phyloP scores from a whole-genome alignment of 2,329 filamentous ascomycete genomes.

The Aureobasidium sp. region DNA sequence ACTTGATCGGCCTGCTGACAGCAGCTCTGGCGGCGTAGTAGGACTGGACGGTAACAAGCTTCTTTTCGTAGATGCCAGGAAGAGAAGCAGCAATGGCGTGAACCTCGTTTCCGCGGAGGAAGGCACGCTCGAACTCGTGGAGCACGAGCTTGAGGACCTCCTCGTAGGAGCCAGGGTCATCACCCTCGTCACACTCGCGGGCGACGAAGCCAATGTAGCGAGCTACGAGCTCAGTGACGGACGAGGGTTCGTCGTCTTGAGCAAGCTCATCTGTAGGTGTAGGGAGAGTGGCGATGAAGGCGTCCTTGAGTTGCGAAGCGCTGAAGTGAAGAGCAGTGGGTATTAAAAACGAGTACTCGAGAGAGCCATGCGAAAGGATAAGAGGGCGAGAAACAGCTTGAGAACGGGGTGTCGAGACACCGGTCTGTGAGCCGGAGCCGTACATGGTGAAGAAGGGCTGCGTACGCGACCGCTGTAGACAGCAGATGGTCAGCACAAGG shows the following conservation, averaged over 20 bases:
- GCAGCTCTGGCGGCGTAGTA: slow-evolving; percentile 88
- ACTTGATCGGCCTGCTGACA: slow-evolving; percentile 76
- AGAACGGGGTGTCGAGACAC: slow-evolving; percentile 92
- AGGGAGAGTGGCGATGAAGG: slow-evolving; percentile 78
- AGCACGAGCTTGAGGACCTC: slow-evolving; percentile 88
- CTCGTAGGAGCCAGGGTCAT: slow-evolving; percentile 85
- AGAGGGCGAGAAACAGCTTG: slow-evolving; percentile 87
- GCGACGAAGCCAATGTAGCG: slow-evolving; percentile 90
- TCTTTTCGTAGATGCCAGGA: slow-evolving; percentile 88
- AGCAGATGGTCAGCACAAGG: slow-evolving; percentile 12
- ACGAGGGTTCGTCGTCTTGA: slow-evolving; percentile 98
- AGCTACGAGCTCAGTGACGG: slow-evolving; percentile 82
- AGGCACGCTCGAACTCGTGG: slow-evolving; percentile 93
- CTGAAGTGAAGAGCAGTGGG: slow-evolving; percentile 94
- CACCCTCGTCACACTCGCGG: slow-evolving; percentile 81
- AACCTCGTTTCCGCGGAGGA: slow-evolving; percentile 91
- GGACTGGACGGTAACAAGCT: slow-evolving; percentile 77
- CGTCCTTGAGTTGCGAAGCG: slow-evolving; percentile 87
- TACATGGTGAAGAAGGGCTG: slow-evolving; percentile 58
- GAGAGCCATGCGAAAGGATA: slow-evolving; percentile 82
- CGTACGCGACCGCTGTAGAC: slow-evolving; percentile 9
- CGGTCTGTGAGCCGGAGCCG: slow-evolving; percentile 75
- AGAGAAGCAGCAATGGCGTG: slow-evolving; percentile 80
- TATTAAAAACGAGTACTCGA: slow-evolving; percentile 93
- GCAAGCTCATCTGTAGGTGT: slow-evolving; percentile 93